phyloP scores from a whole-genome alignment of 2,329 filamentous ascomycete genomes.

The Ascochyta rabiei region DNA sequence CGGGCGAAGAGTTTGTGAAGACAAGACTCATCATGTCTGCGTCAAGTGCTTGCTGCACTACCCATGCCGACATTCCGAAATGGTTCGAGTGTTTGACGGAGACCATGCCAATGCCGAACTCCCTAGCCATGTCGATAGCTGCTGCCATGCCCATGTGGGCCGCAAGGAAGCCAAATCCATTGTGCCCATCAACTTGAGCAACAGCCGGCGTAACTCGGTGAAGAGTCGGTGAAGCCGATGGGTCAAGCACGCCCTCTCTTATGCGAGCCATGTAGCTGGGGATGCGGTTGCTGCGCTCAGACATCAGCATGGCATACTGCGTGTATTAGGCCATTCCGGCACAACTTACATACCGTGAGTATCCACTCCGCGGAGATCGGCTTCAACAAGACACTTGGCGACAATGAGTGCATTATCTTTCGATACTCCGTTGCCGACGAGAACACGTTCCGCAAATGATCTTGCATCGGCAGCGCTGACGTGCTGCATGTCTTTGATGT shows the following conservation, averaged over 20 bases:
- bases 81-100: slow-evolving; percentile 79
- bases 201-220: slow-evolving; percentile 72
- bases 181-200: slow-evolving; percentile 69
- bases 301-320: slow-evolving; percentile 5
- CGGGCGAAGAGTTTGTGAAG: slow-evolving; percentile 68
- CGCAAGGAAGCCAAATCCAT: slow-evolving; percentile 77
- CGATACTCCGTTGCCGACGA: slow-evolving; percentile 67
- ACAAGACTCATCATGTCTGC: slow-evolving; percentile 67
- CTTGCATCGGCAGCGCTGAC: slow-evolving; percentile 29
- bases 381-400: slow-evolving; percentile 71
- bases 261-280: slow-evolving; percentile 79
- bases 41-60: slow-evolving; percentile 78
- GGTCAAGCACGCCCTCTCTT: slow-evolving; percentile 70
- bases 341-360: slow-evolving; percentile 67
- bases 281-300: slow-evolving; percentile 63
- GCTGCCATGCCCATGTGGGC: slow-evolving; percentile 69
- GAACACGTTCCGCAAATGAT: slow-evolving; percentile 60
- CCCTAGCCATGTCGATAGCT: slow-evolving; percentile 69
- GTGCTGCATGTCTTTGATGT: slow-evolving; percentile 22
- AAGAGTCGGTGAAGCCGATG: slow-evolving; percentile 64
- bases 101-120: slow-evolving; percentile 76
- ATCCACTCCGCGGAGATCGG: slow-evolving; percentile 79
- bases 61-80: slow-evolving; percentile 83
- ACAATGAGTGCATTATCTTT: slow-evolving; percentile 65
- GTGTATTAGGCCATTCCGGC: slow-evolving; percentile 1